phyloP scores from a whole-genome alignment of 2,329 filamentous ascomycete genomes.

The Alternaria metachromatica region DNA sequence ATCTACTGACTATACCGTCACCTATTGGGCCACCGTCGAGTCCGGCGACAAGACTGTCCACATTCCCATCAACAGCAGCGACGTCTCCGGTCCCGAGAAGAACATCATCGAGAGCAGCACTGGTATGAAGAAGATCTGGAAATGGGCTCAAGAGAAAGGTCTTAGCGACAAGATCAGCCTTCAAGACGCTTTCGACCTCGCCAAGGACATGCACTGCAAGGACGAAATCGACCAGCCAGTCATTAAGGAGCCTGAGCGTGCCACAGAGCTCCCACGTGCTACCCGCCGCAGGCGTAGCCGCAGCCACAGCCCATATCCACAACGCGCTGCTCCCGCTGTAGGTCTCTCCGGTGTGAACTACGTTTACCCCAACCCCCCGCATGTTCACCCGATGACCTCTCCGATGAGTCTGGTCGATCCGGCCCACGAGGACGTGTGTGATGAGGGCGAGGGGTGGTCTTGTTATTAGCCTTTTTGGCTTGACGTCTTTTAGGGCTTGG shows the following conservation, averaged over 20 bases:
- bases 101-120: conserved; percentile 9
- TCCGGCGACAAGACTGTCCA: conserved; percentile 13
- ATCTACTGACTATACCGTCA: conserved; percentile 13
- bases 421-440: neutral
- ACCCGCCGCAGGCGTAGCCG: neutral
- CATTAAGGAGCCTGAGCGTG: neutral
- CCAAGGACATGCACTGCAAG: conserved; percentile 17
- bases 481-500: neutral
- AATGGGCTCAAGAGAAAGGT: conserved; percentile 31
- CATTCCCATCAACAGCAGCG: conserved; percentile 23
- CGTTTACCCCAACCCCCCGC: neutral
- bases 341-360: neutral
- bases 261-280: neutral
- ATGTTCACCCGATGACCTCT: neutral
- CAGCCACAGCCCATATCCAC: neutral
- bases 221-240: neutral
- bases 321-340: neutral
- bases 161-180: conserved; percentile 25
- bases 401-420: neutral
- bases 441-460: neutral
- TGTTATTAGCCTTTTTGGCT: neutral
- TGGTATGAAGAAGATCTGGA: conserved; percentile 32
- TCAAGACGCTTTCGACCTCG: conserved; percentile 32
- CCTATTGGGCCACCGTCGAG: conserved; percentile 29
- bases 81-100: conserved; percentile 31